Base-by-base conservation (phyloP, 495 filamentous ascomycete genomes). In the Xylaria longipes region DNA sequence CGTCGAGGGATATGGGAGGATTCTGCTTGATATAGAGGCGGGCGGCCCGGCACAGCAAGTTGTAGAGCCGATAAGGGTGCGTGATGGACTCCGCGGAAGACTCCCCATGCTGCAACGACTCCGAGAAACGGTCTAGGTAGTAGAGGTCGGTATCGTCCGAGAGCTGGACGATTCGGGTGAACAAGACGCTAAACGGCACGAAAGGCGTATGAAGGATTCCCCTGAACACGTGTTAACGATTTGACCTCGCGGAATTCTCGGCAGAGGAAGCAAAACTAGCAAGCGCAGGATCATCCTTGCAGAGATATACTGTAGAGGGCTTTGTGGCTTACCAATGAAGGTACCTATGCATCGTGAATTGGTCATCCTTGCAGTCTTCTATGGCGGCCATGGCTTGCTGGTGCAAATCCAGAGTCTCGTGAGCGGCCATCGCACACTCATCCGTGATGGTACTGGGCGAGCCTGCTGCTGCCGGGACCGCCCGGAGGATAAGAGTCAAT, bases 131-230 rank as follows among this genome's bases (percentile, higher is more conserved):
- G 27, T 79, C 71, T 25, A 79, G 46, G 14, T 64, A 70, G 43
- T 12, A 61, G 39, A 79, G 65, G 39, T 79, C 76, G 22, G 57
- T 35, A 14, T 41, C 29, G 52, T 79, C 77, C 15, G 57, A 68
- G 46, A 74, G 54, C 61, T 76, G 76, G 56, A 78, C 74, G n/a
- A 71, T 58, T n/a, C 68, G 74, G 0, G 74, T 75, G 66, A 79
- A 76, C 5, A 78, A 68, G 45, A 79, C 74, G 58, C 65, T 74
- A 39, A 79, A 79, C 65, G 77, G 74, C 45, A 76, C 76, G 62
- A 79, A 79, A 43, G 77, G 74, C 43, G 43, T 56, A 58, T 78
- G 60, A 27, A 79, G 33, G 52, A 79, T 75, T 14, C 71, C 72
- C 77, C 77, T 78, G 57, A 33, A 50, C 14, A 65, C 25, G 31